Percentiles rank a stretch among this genome's conserved stretches.
Evolutionary conservation across 768 basidiomycete species (phyloP).

Genomic region (Suillus subaureus): DNA sequence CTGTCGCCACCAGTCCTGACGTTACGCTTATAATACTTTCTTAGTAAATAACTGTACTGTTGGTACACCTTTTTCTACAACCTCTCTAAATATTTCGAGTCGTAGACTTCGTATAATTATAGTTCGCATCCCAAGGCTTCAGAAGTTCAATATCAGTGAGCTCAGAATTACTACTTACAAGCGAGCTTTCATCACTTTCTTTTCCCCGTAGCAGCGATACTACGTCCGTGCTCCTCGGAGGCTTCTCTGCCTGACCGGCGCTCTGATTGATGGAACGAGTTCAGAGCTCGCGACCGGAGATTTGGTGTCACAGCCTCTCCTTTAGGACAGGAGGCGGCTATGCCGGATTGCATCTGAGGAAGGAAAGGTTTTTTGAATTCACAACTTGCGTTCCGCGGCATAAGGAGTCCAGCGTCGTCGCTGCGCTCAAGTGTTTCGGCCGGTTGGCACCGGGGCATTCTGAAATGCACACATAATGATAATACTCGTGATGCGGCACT

Average conservation of each 20-base stretch:
- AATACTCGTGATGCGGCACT: not conserved
- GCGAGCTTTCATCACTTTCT: not conserved
- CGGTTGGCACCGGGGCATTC: not conserved
- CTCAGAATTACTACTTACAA: not conserved
- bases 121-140: not conserved
- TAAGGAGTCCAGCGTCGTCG: not conserved
- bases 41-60: not conserved
- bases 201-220: not conserved
- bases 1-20: not conserved
- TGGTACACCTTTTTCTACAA: not conserved
- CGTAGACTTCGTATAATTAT: not conserved
- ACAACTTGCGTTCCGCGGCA: not conserved
- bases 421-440: not conserved
- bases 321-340: slow-evolving; percentile 11
- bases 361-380: slow-evolving; percentile 22
- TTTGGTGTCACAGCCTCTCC: not conserved
- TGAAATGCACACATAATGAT: not conserved
- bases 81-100: not conserved
- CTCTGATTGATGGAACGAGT: slow-evolving; percentile 16
- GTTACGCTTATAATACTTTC: not conserved
- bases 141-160: not conserved
- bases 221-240: slow-evolving; percentile 17
- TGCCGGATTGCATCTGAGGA: slow-evolving; percentile 18
- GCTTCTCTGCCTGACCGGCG: slow-evolving; percentile 7
- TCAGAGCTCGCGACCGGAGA: slow-evolving; percentile 16